Base-by-base conservation (phyloP, 2,329 filamentous ascomycete genomes). In the Pseudogymnoascus pannorum region DNA sequence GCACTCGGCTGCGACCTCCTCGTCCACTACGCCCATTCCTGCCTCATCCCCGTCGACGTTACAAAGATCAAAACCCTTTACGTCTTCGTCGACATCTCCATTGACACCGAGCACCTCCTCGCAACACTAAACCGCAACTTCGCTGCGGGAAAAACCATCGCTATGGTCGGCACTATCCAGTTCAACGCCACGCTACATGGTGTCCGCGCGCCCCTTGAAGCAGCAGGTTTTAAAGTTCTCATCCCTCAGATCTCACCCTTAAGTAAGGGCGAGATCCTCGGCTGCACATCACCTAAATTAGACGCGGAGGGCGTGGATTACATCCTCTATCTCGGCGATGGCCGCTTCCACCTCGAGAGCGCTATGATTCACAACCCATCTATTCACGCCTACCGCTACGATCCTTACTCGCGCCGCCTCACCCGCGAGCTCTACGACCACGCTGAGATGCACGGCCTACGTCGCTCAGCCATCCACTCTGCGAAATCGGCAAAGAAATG, bases 301-400 rank as follows among this genome's bases (percentile, higher is more conserved):
- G 72, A 61, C n/a, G 69, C 78, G 12, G 81, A 83, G 54, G 76
- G 75, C 42, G 84, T 92, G 20, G 90, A 96, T 71, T 75, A 91
- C 65, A 87, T 97, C 51, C 78, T 97, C 1, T 97, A 97, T 72
- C 84, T 97, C 12, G 92, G 92, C 54, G 92, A 97, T 71, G 92
- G 92, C 11, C 85, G 92, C 63, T 97, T 97, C 78, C 94, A 99
- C 73, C 87, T 99, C 44, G 94, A 99, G 75, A 95, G 91, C 70
- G 93, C 95, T 70, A 99, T 99, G 93, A 99, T 99, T 67, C 94
- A 97, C 72, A 99, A 99, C 75, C 94, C 95, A 0, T 76, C 79
- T 4, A 84, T 97, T 35, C 90, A 93, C 0, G 93, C 95, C 1
- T 99, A 97, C 76, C 85, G 94, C 65, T 99, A 99, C 74, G 94